phyloP scores from a whole-genome alignment of 2,329 filamentous ascomycete species.

The Talaromyces sp. region DNA sequence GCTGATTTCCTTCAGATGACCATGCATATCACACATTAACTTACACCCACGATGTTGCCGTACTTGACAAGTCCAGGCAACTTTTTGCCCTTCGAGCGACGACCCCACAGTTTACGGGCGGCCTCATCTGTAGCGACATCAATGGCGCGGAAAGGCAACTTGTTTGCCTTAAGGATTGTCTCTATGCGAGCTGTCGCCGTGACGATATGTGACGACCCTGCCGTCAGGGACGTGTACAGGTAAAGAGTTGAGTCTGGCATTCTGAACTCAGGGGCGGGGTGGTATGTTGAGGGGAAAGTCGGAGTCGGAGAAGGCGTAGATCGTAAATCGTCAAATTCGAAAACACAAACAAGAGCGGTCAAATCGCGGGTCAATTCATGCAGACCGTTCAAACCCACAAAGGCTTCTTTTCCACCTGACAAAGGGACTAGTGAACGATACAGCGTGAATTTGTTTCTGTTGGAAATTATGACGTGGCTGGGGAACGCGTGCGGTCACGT shows the following conservation, averaged over 20 bases:
- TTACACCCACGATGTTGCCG: slow-evolving; percentile 80
- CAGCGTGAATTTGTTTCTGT: slow-evolving; percentile 1
- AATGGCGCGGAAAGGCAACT: slow-evolving; percentile 87
- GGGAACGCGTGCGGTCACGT: slow-evolving; percentile 15
- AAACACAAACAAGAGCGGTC: background rate
- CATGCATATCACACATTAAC: slow-evolving; percentile 32
- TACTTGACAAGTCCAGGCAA: slow-evolving; percentile 87
- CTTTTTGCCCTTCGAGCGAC: slow-evolving; percentile 82
- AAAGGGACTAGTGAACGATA: too few relatives aligned
- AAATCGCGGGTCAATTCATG: background rate
- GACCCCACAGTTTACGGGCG: slow-evolving; percentile 84
- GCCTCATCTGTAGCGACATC: slow-evolving; percentile 90
- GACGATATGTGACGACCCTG: slow-evolving; percentile 93
- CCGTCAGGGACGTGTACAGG: slow-evolving; percentile 94
- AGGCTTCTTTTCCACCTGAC: too few relatives aligned
- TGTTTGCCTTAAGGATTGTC: slow-evolving; percentile 93
- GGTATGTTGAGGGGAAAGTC: background rate
- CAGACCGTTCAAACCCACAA: background rate
- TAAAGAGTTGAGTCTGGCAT: slow-evolving; percentile 69
- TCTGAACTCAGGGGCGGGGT: slow-evolving; percentile 14
- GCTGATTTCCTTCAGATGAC: background rate
- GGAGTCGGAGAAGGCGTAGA: background rate
- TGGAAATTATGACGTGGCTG: slow-evolving; percentile 12
- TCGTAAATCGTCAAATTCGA: background rate
- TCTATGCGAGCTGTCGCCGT: slow-evolving; percentile 94